These are phyloP conservation scores for Cicer bijugum DNA, from an alignment of 306 rosid genomes.

Conservation along the genomic window DNA sequence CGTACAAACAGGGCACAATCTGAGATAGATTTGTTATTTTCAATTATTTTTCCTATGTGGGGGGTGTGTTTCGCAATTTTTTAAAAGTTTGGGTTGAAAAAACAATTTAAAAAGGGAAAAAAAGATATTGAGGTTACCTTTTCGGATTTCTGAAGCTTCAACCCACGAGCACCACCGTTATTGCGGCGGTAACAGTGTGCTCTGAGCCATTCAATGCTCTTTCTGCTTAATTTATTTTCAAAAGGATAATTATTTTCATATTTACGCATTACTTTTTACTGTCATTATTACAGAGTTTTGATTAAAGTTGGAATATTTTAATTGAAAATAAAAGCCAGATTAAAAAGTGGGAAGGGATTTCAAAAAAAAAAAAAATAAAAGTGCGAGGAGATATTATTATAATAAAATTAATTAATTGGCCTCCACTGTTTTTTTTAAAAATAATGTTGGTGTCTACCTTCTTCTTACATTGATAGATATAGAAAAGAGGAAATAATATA, in stretches of 20 bases:
- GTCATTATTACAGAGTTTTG: conserved; percentile 30
- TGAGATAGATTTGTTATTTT: background rate
- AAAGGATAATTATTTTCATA: conserved; percentile 20
- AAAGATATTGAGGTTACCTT: conserved; percentile 31
- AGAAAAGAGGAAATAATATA: too few relatives aligned
- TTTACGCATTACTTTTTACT: conserved; percentile 41
- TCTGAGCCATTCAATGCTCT: conserved; percentile 13
- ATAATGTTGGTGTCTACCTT: too few relatives aligned
- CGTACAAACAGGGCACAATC: conserved; percentile 50
- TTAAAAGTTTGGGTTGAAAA: conserved; percentile 10
- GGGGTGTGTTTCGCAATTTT: conserved; percentile 48
- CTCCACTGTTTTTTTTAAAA: conserved; percentile 15
- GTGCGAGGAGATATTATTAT: background rate
- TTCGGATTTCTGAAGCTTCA: conserved; percentile 35
- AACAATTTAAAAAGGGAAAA: background rate
- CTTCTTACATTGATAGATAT: too few relatives aligned
- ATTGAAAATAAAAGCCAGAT: conserved; percentile 16
- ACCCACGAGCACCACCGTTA: conserved; percentile 60
- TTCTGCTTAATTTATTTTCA: conserved; percentile 16
- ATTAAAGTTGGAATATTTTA: conserved; percentile 42
- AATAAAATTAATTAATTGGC: conserved; percentile 8
- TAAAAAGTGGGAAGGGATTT: background rate
- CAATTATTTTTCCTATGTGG: background rate
- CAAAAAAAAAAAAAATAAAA: too few relatives aligned
- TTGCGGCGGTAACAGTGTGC: conserved; percentile 80